A percentile compares a stretch with the other conserved stretches of the same genome.
Conservation (phyloP, 1,284 basidiomycete genomes). For the Xerocomus amazonicus region DNA sequence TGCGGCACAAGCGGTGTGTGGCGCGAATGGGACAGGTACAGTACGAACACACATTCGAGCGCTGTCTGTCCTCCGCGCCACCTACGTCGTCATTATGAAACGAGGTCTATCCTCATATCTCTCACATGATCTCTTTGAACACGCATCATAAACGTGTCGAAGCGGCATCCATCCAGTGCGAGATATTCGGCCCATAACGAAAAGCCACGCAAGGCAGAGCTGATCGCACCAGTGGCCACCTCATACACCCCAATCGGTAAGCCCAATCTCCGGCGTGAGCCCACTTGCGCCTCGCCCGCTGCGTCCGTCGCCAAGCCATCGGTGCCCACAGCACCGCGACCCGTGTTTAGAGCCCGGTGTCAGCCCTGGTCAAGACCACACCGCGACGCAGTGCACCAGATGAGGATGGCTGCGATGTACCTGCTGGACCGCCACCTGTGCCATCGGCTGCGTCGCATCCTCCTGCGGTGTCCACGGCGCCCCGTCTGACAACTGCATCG, state of each 20-base stretch:
- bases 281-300: constrained; percentile 32
- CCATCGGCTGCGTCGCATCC: constrained; percentile 43
- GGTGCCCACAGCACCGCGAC: constrained; percentile 40
- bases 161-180: constrained; percentile 88
- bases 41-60: constrained; percentile 81
- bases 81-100: constrained; percentile 92
- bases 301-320: constrained; percentile 33
- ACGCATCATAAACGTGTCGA: constrained; percentile 59
- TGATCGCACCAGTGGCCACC: constrained; percentile 70
- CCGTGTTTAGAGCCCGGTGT: constrained; percentile 43
- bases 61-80: constrained; percentile 81
- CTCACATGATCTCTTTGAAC: neutral
- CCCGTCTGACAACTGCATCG: constrained; percentile 13
- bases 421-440: constrained; percentile 33
- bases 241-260: constrained; percentile 72
- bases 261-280: constrained; percentile 56
- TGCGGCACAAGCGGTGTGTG: too few species aligned
- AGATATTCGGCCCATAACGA: constrained; percentile 83
- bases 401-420: constrained; percentile 59
- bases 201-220: constrained; percentile 56
- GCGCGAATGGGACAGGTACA: too few species aligned
- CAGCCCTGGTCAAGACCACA: constrained; percentile 39
- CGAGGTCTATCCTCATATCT: constrained; percentile 53
- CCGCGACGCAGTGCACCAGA: constrained; percentile 41
- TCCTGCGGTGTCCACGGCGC: constrained; percentile 28